Evolutionary conservation across 2,329 filamentous ascomycete genomes (phyloP).

Genomic region (Didymella segeticola): DNA sequence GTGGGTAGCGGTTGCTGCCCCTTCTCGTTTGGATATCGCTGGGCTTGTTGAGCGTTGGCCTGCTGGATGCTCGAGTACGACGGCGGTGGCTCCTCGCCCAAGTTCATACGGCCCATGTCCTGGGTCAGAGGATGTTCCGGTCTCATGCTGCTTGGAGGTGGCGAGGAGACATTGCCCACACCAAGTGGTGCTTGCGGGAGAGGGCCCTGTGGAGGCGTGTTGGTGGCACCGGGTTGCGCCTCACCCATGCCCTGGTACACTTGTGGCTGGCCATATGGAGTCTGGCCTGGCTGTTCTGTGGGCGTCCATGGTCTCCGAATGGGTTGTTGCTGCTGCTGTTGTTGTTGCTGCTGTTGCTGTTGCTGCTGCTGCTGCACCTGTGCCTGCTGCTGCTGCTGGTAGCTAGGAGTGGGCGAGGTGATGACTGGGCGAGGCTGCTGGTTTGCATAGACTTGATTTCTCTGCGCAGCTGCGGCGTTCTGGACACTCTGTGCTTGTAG

Average conservation of each 20-base stretch:
- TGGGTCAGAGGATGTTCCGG: constrained; percentile 76
- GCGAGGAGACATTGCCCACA: constrained; percentile 27
- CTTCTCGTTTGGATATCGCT: constrained; percentile 80
- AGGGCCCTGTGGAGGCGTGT: constrained; percentile 48
- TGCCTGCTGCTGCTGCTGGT: constrained; percentile 44
- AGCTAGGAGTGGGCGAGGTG: constrained; percentile 52
- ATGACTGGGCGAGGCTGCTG: constrained; percentile 56
- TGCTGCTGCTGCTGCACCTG: constrained; percentile 24
- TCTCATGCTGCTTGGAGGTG: constrained; percentile 36
- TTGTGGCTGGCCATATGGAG: constrained; percentile 86
- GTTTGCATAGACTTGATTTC: constrained; percentile 74
- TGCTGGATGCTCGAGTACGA: constrained; percentile 76
- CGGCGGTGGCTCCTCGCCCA: constrained; percentile 86
- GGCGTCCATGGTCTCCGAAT: constrained; percentile 85
- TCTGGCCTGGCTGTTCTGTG: constrained; percentile 84
- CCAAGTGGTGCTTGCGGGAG: constrained; percentile 36
- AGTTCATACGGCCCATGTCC: constrained; percentile 82
- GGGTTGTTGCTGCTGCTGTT: constrained; percentile 50
- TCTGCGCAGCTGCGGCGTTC: constrained; percentile 81
- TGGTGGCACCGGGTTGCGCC: constrained; percentile 53
- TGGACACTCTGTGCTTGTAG: constrained; percentile 77
- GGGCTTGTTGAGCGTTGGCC: constrained; percentile 52
- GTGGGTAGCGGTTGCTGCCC: constrained; percentile 52
- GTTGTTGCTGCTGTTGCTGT: constrained; percentile 26
- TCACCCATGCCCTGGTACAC: constrained; percentile 88